Conservation (phyloP, 2,329 filamentous ascomycete genomes). For the Trichoderma afroharzianum region DNA sequence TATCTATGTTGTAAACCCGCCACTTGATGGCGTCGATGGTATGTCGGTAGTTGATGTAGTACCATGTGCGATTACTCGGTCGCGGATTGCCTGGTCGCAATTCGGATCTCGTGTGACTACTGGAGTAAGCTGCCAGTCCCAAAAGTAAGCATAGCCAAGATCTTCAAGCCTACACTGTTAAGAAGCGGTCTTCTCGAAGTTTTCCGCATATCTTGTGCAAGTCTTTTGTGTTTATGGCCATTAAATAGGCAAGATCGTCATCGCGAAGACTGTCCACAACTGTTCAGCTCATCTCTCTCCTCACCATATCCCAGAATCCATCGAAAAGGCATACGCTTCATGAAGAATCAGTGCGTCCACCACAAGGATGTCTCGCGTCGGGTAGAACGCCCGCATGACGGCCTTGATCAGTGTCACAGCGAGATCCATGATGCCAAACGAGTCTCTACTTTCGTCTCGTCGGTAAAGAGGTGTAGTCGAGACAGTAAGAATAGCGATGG, state of each 20-base stretch:
- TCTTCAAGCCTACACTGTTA: constrained; percentile 63
- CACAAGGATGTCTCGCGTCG: constrained; percentile 78
- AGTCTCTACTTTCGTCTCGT: background rate
- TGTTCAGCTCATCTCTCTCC: constrained; percentile 55
- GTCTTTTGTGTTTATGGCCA: constrained; percentile 88
- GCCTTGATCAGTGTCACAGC: constrained; percentile 79
- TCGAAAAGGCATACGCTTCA: constrained; percentile 56
- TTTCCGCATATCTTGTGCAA: constrained; percentile 84
- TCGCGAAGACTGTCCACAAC: constrained; percentile 71
- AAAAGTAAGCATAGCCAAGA: background rate
- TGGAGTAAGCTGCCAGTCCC: constrained; percentile 41
- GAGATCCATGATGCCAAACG: constrained; percentile 44
- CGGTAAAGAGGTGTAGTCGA: background rate
- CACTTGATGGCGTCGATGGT: constrained; percentile 97
- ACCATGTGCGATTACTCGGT: constrained; percentile 85
- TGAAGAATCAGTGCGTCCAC: constrained; percentile 85
- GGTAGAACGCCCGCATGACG: constrained; percentile 81
- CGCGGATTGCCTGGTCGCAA: constrained; percentile 76
- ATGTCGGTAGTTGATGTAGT: constrained; percentile 92
- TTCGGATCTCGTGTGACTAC: constrained; percentile 63
- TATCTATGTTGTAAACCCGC: constrained; percentile 82
- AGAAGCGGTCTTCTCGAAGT: constrained; percentile 79
- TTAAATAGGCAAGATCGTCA: constrained; percentile 80
- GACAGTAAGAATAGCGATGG: background rate
- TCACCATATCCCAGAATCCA: background rate